Evolutionary conservation across 1,284 basidiomycete genomes (phyloP).

Genomic region (Cerrena zonata): DNA sequence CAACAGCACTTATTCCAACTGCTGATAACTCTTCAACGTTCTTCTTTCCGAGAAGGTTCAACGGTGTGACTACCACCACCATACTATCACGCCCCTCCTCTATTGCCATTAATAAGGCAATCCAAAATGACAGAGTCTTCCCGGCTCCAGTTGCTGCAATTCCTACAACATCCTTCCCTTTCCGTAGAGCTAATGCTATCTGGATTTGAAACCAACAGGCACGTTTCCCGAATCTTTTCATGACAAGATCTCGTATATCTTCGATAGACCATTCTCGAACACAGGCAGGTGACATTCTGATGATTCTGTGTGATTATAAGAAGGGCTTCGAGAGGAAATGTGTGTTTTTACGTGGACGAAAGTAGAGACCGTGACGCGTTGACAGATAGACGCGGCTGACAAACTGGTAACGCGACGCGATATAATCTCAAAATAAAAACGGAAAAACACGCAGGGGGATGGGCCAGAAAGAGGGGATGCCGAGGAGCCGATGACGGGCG

Average conservation of each 20-base stretch:
- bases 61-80: constrained; percentile 3
- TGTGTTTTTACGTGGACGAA: neutral
- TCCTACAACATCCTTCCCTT: constrained; percentile 17
- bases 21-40: neutral
- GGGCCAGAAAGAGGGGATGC: neutral
- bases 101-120: constrained; percentile 22
- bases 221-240: neutral
- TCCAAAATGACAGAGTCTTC: constrained; percentile 29
- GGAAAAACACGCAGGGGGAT: neutral
- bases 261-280: neutral
- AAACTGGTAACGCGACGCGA: neutral
- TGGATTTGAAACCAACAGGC: constrained; percentile 12
- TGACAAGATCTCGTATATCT: neutral
- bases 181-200: constrained; percentile 9
- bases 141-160: constrained; percentile 25
- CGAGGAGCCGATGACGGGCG: neutral
- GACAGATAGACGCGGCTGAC: neutral
- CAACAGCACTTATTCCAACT: neutral
- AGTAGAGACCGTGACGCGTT: neutral
- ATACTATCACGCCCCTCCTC: constrained; percentile 17
- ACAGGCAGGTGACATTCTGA: no score
- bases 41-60: neutral
- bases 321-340: neutral
- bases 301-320: no score
- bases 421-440: neutral